Evolutionary conservation across 116 monocot species (phyloP).

Genomic region (Papilionanthe hybrid): DNA sequence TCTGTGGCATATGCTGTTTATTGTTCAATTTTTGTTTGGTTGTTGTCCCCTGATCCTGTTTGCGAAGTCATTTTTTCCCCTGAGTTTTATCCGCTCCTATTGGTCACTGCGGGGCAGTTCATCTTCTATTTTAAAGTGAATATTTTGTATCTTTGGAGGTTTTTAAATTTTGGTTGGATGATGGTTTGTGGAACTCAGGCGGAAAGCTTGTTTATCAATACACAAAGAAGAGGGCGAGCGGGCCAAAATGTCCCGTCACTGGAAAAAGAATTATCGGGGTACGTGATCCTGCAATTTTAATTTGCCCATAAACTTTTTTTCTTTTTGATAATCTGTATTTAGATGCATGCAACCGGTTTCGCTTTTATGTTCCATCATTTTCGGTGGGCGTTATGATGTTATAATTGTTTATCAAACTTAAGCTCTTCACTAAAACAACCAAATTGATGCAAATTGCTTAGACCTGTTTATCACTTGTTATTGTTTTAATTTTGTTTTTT

Average conservation of each 20-base stretch:
- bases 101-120: neutral
- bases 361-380: neutral
- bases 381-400: neutral
- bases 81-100: neutral
- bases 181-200: slow-evolving; percentile 3
- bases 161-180: neutral
- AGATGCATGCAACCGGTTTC: neutral
- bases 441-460: too few species aligned
- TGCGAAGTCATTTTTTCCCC: too few species aligned
- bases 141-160: neutral
- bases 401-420: neutral
- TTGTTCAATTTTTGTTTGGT: neutral
- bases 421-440: neutral
- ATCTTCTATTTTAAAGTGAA: neutral
- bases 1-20: neutral
- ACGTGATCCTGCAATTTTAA: slow-evolving; percentile 5
- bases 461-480: too few species aligned
- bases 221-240: slow-evolving; percentile 33
- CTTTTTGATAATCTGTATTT: neutral
- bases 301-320: neutral
- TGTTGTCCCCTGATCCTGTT: neutral
- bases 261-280: slow-evolving; percentile 32
- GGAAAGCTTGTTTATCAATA: slow-evolving; percentile 32
- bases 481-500: too few species aligned
- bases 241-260: slow-evolving; percentile 29